Base-by-base conservation (phyloP, 202 grass and related monocot species). In the Zoysia matrella region DNA sequence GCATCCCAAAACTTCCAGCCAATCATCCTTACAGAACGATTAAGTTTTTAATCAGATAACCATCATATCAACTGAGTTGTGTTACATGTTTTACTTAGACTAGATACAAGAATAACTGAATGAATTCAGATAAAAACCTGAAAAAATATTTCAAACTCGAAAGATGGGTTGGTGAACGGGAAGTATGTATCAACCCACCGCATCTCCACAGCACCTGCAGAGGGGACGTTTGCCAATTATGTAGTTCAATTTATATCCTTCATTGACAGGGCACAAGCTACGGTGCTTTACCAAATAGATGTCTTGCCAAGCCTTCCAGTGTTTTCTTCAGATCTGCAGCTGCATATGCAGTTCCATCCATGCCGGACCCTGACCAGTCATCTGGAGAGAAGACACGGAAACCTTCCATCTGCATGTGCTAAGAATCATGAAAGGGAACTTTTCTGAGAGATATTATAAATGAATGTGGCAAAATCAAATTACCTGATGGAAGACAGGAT, bases 161-260 rank as follows among this genome's bases (percentile, higher is more conserved):
- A 98, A 70, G 95, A 98, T 62, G 95, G 95, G 69, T 95, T 93
- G 67, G 95, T 98, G 74, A 98, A 98, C 5, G 95, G 95, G 79
- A 98, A 98, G 80, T 95, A 95, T 53, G 95, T 98, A 84, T 98
- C 92, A 80, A 98, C 95, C 95, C 95, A 98, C 48, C 92, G 89
- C 95, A 98, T 98, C 53, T 98, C 92, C 75, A 98, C 95, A 88
- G 82, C 85, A 76, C 95, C 95, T 98, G 67, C 47, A 90, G 47
- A 90, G 36, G 36, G 16, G 11, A 69, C 63, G 40, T 50, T 63
- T 70, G 42, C 11, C 56, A 62, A 64, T 45, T 46, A 7, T 74
- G 75, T 46, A 83, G 62, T 11, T 82, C 60, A 13, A 2, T 47
- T 45, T 30, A 73, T 57, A 6, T 48, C 85, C 18, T 64, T 51